These are phyloP conservation scores for Lentinula sp. DNA, from an alignment of 768 basidiomycete species.

Conservation along the genomic window DNA sequence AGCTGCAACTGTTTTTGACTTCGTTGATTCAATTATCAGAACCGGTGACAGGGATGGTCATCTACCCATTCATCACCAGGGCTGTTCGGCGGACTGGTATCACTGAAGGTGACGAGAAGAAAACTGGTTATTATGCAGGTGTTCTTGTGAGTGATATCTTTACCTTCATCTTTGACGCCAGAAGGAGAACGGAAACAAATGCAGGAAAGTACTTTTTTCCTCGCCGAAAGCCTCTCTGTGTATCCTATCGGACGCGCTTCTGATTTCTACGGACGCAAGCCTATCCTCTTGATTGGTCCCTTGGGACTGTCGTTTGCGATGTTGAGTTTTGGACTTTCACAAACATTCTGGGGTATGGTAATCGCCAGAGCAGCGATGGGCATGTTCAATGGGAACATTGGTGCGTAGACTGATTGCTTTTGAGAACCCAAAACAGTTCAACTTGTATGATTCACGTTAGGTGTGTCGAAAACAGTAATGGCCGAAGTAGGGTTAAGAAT, in stretches of 20 bases:
- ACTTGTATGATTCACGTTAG: constrained; percentile 1
- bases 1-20: constrained; percentile 29
- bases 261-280: constrained; percentile 23
- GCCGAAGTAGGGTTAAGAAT: constrained; percentile 18
- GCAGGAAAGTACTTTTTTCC: constrained; percentile 24
- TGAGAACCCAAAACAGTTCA: not conserved
- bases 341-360: constrained; percentile 18
- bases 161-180: not conserved
- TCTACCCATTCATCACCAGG: constrained; percentile 16
- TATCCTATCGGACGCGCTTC: constrained; percentile 22
- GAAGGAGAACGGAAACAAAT: not conserved
- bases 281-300: constrained; percentile 22
- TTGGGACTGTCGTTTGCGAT: constrained; percentile 20
- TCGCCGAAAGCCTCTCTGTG: constrained; percentile 20
- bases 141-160: constrained; percentile 10
- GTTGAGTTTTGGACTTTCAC: constrained; percentile 23
- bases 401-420: not conserved
- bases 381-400: constrained; percentile 25
- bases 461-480: constrained; percentile 24
- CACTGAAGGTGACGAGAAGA: constrained; percentile 11
- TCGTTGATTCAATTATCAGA: constrained; percentile 27
- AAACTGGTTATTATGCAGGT: constrained; percentile 17
- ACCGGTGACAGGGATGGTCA: constrained; percentile 22
- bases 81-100: constrained; percentile 11
- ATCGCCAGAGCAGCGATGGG: constrained; percentile 19